Evolutionary conservation across 2,329 filamentous ascomycete species (phyloP).

Genomic region (Atkinsonella hypoxylon): DNA sequence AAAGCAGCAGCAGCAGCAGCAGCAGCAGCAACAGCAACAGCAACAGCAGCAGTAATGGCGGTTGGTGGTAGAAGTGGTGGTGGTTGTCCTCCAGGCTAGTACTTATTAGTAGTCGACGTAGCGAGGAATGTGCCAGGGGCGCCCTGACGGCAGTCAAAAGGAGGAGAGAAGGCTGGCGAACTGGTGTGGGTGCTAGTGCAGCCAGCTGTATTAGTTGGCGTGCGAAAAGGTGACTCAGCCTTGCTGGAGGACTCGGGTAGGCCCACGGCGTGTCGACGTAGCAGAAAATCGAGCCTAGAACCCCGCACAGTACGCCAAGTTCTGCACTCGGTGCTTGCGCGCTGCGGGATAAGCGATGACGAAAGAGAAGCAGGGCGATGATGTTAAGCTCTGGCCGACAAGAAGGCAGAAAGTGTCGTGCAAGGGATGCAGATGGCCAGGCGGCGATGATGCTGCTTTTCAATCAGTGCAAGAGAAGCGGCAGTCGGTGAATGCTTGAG

Average conservation of each 20-base stretch:
- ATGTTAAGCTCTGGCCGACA: background rate
- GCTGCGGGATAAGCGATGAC: background rate
- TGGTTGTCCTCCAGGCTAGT: too few species aligned
- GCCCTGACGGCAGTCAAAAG: background rate
- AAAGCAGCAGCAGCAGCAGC: too few species aligned
- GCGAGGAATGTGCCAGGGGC: background rate
- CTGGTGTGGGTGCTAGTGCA: background rate
- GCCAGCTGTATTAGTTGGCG: background rate
- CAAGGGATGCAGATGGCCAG: background rate
- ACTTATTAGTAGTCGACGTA: too few species aligned
- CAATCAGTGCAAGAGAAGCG: background rate
- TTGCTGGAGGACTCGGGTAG: background rate
- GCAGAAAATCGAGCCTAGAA: background rate
- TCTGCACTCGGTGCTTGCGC: background rate
- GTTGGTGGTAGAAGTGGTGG: background rate
- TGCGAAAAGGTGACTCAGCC: slow-evolving; percentile 1
- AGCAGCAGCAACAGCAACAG: too few species aligned
- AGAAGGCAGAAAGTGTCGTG: background rate
- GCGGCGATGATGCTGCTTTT: background rate
- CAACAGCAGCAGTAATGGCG: too few species aligned
- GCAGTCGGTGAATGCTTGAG: background rate
- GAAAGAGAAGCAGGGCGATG: background rate
- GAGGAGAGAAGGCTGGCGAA: background rate
- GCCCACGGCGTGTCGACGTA: slow-evolving; percentile 1
- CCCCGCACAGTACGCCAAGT: background rate